Percentiles rank a stretch among this genome's conserved stretches.
phyloP scores from a whole-genome alignment of 805 yeast genomes.

The Blastobotrys parvus region DNA sequence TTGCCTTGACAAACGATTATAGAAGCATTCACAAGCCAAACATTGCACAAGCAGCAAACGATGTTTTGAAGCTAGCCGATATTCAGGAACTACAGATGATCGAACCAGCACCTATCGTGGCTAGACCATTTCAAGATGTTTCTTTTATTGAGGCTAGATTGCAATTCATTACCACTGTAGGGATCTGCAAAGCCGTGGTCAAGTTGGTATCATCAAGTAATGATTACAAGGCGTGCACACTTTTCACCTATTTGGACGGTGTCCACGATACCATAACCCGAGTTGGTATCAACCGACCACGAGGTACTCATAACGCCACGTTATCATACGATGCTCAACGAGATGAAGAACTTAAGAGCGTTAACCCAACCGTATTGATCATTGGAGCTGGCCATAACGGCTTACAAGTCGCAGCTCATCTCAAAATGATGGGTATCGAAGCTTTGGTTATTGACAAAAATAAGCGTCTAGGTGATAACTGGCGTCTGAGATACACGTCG shows the following conservation, averaged over 20 bases:
- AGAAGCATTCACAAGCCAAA: slow-evolving; percentile 15
- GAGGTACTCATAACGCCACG: slow-evolving; percentile 9
- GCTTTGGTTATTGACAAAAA: slow-evolving; percentile 34
- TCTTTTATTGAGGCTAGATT: slow-evolving; percentile 7
- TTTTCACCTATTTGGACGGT: slow-evolving; percentile 14
- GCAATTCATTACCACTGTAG: slow-evolving; percentile 11
- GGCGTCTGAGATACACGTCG: slow-evolving; percentile 40
- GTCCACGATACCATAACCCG: slow-evolving; percentile 9
- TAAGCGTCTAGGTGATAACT: slow-evolving; percentile 36
- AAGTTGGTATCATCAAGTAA: slow-evolving; percentile 9
- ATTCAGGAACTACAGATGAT: background rate
- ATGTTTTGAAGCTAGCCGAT: slow-evolving; percentile 3
- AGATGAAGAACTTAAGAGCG: slow-evolving; percentile 7
- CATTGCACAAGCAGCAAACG: slow-evolving; percentile 16
- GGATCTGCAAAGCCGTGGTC: slow-evolving; percentile 10
- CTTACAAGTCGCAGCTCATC: slow-evolving; percentile 35
- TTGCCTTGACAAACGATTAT: slow-evolving; percentile 19
- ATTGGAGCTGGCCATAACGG: slow-evolving; percentile 45
- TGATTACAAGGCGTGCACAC: slow-evolving; percentile 8
- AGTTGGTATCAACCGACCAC: slow-evolving; percentile 9
- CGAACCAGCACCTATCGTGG: background rate
- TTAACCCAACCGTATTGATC: slow-evolving; percentile 35
- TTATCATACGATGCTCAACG: slow-evolving; percentile 2
- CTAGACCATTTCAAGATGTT: background rate
- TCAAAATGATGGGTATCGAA: slow-evolving; percentile 35